These are phyloP conservation scores for Aspergillus clavatus DNA, from an alignment of 2,329 filamentous ascomycete genomes.

Conservation along the genomic window DNA sequence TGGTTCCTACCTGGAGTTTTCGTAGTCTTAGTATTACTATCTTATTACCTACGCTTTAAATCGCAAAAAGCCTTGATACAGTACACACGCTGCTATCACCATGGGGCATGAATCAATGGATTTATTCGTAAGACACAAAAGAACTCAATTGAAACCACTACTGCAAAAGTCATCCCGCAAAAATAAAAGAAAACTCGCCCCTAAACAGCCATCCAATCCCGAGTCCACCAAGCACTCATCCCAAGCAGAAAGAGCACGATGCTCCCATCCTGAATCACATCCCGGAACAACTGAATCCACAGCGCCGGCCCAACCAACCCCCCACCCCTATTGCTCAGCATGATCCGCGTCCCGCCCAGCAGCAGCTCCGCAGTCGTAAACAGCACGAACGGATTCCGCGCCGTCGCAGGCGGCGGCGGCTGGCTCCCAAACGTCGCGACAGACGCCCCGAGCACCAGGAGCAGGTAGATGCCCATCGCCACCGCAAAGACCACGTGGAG, in stretches of 20 bases:
- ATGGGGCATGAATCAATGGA: too few relatives aligned
- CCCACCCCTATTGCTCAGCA: constrained; percentile 23
- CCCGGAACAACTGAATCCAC: constrained; percentile 36
- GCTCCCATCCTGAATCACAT: constrained; percentile 41
- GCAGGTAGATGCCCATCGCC: constrained; percentile 51
- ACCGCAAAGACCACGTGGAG: constrained; percentile 56
- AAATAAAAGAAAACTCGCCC: background rate
- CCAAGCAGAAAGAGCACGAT: constrained; percentile 44
- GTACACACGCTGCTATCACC: too few relatives aligned
- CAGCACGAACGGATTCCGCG: constrained; percentile 42
- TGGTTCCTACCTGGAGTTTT: too few relatives aligned
- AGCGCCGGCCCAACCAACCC: constrained; percentile 25
- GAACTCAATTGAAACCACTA: background rate
- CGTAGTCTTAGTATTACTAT: too few relatives aligned
- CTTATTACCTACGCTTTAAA: too few relatives aligned
- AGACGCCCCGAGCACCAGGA: constrained; percentile 34
- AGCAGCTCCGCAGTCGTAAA: constrained; percentile 46
- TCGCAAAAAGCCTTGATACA: too few relatives aligned
- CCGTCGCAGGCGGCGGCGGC: constrained; percentile 43
- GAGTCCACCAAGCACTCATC: constrained; percentile 38
- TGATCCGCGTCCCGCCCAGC: constrained; percentile 35
- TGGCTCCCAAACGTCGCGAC: constrained; percentile 36
- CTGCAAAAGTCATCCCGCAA: background rate
- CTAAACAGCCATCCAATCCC: constrained; percentile 24
- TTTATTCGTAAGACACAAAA: background rate